These are phyloP conservation scores for Anisodus tanguticus DNA, from an alignment of 257 asterid genomes.

Conservation along the genomic window DNA sequence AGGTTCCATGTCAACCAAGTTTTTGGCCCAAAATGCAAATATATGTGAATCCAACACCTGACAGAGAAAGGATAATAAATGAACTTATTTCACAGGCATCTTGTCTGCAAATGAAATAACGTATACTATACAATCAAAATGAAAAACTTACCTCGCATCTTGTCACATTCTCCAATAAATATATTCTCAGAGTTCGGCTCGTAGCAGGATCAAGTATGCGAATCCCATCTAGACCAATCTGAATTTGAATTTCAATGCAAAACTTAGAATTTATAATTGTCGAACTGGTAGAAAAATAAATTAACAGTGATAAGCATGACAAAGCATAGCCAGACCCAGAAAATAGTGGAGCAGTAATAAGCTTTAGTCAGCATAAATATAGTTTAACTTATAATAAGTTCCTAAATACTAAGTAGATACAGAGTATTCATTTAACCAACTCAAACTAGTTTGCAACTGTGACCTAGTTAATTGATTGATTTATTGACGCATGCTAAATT, in stretches of 20 bases:
- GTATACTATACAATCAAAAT: conserved; percentile 6
- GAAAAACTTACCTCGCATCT: conserved; percentile 74
- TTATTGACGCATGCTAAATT: not conserved
- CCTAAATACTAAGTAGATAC: not conserved
- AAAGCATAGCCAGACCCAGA: not conserved
- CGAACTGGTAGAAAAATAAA: not conserved
- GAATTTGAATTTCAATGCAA: conserved; percentile 31
- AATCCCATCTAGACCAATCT: conserved; percentile 93
- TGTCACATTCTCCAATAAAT: conserved; percentile 67
- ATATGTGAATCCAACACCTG: conserved; percentile 84
- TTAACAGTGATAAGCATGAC: not conserved
- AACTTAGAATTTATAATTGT: not conserved
- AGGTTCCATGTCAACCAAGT: conserved; percentile 69
- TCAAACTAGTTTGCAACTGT: not conserved
- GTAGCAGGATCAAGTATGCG: conserved; percentile 72
- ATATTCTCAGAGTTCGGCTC: conserved; percentile 61
- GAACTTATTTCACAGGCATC: conserved; percentile 5
- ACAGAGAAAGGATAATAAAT: conserved; percentile 12
- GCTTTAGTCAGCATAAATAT: not conserved
- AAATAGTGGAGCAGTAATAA: not conserved
- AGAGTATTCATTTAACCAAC: not conserved
- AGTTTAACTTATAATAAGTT: not conserved
- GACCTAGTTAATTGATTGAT: conserved; percentile 3
- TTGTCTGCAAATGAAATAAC: conserved; percentile 3
- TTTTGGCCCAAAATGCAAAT: conserved; percentile 90